Percentiles rank a stretch among this genome's conserved stretches.
Evolutionary conservation across 192 early-diverging fungal genomes (phyloP).

Genomic region (Backusella morwellensis): DNA sequence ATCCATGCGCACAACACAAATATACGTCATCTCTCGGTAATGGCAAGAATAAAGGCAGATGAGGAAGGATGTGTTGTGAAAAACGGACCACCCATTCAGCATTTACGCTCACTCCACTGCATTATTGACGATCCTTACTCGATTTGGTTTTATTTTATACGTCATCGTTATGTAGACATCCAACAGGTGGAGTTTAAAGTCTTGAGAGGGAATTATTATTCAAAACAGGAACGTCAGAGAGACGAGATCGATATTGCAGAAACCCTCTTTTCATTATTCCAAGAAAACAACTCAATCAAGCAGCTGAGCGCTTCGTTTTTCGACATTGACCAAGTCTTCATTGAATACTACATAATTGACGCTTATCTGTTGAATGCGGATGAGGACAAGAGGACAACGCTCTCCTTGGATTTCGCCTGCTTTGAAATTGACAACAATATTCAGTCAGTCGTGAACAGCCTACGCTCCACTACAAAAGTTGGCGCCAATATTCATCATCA

Average conservation of each 20-base stretch:
- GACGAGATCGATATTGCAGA: background rate
- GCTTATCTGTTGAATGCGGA: background rate
- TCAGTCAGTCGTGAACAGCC: background rate
- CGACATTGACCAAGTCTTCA: background rate
- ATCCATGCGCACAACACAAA: background rate
- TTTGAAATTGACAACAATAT: slow-evolving; percentile 1
- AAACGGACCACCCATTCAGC: background rate
- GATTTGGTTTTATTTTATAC: background rate
- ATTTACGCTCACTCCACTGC: background rate
- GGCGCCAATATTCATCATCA: background rate
- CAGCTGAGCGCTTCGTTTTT: background rate
- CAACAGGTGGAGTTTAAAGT: slow-evolving; percentile 2
- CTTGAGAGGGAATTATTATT: background rate
- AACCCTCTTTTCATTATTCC: background rate
- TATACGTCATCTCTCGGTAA: background rate
- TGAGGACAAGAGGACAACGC: background rate
- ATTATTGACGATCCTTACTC: slow-evolving; percentile 9
- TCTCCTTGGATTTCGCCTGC: background rate
- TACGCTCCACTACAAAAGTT: background rate
- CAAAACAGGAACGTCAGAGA: background rate
- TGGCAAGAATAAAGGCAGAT: background rate
- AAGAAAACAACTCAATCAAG: background rate
- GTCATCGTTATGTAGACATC: background rate
- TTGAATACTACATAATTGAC: background rate
- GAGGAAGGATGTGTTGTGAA: background rate